Conservation (phyloP, 2,329 filamentous ascomycete genomes). For the Emmonsiellopsis sp. region DNA sequence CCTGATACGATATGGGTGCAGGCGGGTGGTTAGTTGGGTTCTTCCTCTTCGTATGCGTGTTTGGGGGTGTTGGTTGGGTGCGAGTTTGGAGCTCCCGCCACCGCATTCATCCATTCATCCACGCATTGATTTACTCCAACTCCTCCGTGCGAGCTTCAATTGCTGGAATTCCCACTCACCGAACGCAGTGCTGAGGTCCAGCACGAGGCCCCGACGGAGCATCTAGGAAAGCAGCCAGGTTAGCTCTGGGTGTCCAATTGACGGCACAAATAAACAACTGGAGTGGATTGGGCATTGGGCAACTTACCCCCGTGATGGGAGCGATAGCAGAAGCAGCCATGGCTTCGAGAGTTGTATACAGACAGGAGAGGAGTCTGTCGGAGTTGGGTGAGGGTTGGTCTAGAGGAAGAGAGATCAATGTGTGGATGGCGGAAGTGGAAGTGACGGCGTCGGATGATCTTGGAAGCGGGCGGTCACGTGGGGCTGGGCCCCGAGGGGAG, state of each 20-base stretch:
- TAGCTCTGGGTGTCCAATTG: slow-evolving; percentile 6
- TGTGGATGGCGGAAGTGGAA: not conserved
- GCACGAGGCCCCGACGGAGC: slow-evolving; percentile 55
- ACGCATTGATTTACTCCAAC: not conserved
- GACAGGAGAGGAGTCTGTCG: not conserved
- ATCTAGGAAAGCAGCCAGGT: slow-evolving; percentile 37
- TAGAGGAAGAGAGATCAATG: not conserved
- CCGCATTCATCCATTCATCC: not conserved
- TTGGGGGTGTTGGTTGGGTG: not conserved
- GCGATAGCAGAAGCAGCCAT: slow-evolving; percentile 32
- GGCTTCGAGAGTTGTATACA: slow-evolving; percentile 7
- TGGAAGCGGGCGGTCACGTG: not conserved
- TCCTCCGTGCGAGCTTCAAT: too few species aligned
- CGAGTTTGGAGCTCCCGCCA: not conserved
- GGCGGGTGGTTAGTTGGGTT: not conserved
- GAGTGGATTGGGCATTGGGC: not conserved
- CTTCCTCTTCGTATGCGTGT: not conserved
- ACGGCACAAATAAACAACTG: not conserved
- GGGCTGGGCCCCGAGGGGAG: not conserved
- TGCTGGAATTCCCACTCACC: slow-evolving; percentile 39
- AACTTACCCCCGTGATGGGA: slow-evolving; percentile 40
- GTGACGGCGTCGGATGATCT: not conserved
- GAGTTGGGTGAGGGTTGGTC: not conserved
- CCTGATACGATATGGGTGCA: slow-evolving; percentile 28
- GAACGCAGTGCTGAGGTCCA: slow-evolving; percentile 57